Evolutionary conservation across 1,284 basidiomycete genomes (phyloP).

Genomic region (Naganishia liquefaciens): DNA sequence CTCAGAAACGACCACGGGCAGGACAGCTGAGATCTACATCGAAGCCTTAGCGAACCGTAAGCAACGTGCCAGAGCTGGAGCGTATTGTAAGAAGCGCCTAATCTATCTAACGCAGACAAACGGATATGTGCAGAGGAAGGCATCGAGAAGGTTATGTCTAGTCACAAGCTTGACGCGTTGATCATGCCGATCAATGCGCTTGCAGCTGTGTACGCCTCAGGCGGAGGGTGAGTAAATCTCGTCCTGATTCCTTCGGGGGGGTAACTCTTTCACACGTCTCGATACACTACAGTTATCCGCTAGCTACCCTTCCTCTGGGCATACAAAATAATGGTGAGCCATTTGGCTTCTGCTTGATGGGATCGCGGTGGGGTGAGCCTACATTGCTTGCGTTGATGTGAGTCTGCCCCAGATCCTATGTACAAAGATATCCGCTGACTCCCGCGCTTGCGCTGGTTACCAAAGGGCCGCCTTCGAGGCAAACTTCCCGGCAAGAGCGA

Average conservation of each 20-base stretch:
- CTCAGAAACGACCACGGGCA: not conserved
- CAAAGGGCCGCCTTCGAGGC: constrained; percentile 12
- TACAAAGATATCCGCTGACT: too few species aligned
- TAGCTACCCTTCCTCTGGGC: constrained; percentile 1
- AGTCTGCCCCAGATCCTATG: not conserved
- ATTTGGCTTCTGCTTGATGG: constrained; percentile 14
- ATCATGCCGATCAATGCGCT: constrained; percentile 16
- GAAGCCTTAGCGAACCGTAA: not conserved
- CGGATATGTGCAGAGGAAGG: constrained; percentile 8
- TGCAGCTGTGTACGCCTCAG: not conserved
- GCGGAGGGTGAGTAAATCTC: not conserved
- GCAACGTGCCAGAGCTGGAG: too few species aligned
- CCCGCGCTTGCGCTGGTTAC: too few species aligned
- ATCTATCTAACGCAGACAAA: not conserved
- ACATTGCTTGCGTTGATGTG: constrained; percentile 8
- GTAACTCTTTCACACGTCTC: not conserved
- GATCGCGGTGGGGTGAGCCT: constrained; percentile 3
- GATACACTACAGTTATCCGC: not conserved
- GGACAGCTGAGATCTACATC: not conserved
- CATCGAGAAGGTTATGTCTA: not conserved
- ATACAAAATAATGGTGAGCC: constrained; percentile 16
- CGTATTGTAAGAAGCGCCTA: too few species aligned
- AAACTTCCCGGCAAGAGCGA: constrained; percentile 1
- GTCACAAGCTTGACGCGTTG: constrained; percentile 2
- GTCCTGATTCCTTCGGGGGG: too few species aligned